Percentiles rank a stretch among this genome's conserved stretches.
Evolutionary conservation across 2,329 filamentous ascomycete species (phyloP).

Genomic region (Thermothelomyces thermophilus): DNA sequence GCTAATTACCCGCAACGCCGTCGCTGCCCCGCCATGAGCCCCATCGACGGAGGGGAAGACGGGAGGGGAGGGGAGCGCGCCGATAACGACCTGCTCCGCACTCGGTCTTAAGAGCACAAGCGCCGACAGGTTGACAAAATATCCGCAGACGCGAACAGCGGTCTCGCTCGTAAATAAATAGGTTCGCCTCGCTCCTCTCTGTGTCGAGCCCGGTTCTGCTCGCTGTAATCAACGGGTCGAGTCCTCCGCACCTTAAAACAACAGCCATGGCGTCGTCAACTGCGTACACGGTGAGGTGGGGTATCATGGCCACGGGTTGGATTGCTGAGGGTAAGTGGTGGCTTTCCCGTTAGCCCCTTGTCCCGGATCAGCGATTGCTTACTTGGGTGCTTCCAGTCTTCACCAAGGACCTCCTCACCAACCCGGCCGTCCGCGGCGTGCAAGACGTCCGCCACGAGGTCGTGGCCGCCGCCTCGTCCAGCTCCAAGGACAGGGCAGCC

Average conservation of each 20-base stretch:
- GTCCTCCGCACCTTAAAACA: background rate
- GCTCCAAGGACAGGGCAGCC: slow-evolving; percentile 60
- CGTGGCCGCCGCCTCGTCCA: slow-evolving; percentile 73
- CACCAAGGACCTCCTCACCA: slow-evolving; percentile 69
- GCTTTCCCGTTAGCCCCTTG: background rate
- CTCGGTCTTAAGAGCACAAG: slow-evolving; percentile 11
- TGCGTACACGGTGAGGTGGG: slow-evolving; percentile 50
- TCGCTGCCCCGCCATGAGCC: slow-evolving; percentile 19
- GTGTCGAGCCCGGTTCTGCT: background rate
- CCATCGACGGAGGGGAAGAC: slow-evolving; percentile 11
- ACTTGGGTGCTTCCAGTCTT: slow-evolving; percentile 42
- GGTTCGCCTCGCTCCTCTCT: background rate
- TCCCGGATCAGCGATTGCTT: background rate
- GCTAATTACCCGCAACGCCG: slow-evolving; percentile 25
- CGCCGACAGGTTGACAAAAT: slow-evolving; percentile 3
- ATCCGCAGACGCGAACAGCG: background rate
- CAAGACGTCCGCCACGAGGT: slow-evolving; percentile 70
- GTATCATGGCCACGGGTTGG: slow-evolving; percentile 54
- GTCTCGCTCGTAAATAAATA: too few relatives aligned
- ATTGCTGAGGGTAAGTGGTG: slow-evolving; percentile 49
- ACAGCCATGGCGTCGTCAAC: slow-evolving; percentile 27
- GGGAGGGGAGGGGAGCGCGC: background rate
- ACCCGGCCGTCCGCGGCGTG: slow-evolving; percentile 63
- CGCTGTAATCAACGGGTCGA: background rate
- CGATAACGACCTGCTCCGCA: background rate